Base-by-base conservation (phyloP, 73 alveolate species). In the Breviolum minutum region DNA sequence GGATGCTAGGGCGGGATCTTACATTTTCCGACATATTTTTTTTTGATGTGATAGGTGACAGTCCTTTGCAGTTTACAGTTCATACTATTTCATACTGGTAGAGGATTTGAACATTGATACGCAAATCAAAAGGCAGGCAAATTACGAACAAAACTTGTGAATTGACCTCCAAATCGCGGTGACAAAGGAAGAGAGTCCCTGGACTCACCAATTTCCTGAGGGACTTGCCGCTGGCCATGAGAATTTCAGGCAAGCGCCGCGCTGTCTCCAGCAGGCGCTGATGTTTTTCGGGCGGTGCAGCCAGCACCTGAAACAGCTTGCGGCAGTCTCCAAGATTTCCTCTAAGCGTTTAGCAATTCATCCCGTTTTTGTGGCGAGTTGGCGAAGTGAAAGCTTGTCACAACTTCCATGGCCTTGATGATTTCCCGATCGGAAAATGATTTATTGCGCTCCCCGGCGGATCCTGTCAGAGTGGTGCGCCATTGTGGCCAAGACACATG, bases 201-300 rank as follows among this genome's bases (percentile, higher is more conserved):
- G 54, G 54, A 40, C 54, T 40, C 54, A 2, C 54, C 54, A 40
- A 40, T 40, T 40, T 40, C 77, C 94, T 32, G 40, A 68, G 95
- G 69, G 26, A 22, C 70, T 22, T 27, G n/a, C 96, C 96, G 54
- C 48, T 74, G 22, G 87, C 61, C 96, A 71, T 26, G 30, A 90
- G 96, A 74, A 90, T 90, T 71, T 90, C 87, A 62, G 96, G 96
- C 86, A 90, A n/a, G 5, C 96, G 96, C 96, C 40, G 64, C 24
- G 96, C 96, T 76, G 96, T 90, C 76, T 90, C 96, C 27, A 90
- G 96, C 96, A 90, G 74, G 73, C 87, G 96, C 76, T 90, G 60
- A 63, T 90, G 96, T 11, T 68, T 90, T 73, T 90, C 96, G 9
- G 96, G 96, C 74, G 83, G 83, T 17, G 96, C 96, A 19, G 96